These are phyloP conservation scores for Spirogloea muscicola DNA, from an alignment of 139 green algal genomes.

Conservation along the genomic window DNA sequence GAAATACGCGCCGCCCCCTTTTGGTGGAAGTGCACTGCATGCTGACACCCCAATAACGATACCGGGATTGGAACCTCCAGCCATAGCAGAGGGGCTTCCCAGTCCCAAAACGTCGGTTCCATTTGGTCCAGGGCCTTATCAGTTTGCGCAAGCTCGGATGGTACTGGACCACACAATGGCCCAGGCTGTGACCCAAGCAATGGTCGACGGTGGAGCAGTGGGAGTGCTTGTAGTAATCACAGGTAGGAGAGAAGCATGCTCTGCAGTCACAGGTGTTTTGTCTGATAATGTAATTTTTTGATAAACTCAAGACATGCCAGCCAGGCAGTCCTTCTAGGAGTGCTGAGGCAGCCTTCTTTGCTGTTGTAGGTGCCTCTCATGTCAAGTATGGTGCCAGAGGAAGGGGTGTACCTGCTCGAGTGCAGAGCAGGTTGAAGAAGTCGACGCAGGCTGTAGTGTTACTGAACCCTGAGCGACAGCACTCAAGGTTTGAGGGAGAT, in stretches of 20 bases:
- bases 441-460: slow-evolving; percentile 33
- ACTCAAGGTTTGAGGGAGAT: slow-evolving; percentile 10
- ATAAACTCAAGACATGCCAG: too few species aligned
- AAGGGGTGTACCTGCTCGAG: slow-evolving; percentile 26
- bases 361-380: slow-evolving; percentile 21
- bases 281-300: too few species aligned
- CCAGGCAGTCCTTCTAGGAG: too few species aligned
- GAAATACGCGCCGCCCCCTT: slow-evolving; percentile 31
- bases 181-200: slow-evolving; percentile 4
- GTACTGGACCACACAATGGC: slow-evolving; percentile 39
- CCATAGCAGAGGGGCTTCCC: neutral
- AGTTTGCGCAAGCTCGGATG: slow-evolving; percentile 28
- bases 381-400: slow-evolving; percentile 22
- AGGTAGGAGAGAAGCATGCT: too few species aligned
- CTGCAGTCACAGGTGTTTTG: too few species aligned
- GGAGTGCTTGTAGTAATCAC: slow-evolving; percentile 33
- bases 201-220: slow-evolving; percentile 6
- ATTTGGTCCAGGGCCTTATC: slow-evolving; percentile 24
- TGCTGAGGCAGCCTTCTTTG: neutral
- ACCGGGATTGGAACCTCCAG: neutral
- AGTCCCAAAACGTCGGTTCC: slow-evolving; percentile 13
- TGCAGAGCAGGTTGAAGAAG: slow-evolving; percentile 31
- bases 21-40: neutral
- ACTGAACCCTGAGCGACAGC: slow-evolving; percentile 46
- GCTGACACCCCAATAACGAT: neutral